These are phyloP conservation scores for Yamadazyma kanchanaburiensis DNA, from an alignment of 1,139 yeast species.

Conservation along the genomic window DNA sequence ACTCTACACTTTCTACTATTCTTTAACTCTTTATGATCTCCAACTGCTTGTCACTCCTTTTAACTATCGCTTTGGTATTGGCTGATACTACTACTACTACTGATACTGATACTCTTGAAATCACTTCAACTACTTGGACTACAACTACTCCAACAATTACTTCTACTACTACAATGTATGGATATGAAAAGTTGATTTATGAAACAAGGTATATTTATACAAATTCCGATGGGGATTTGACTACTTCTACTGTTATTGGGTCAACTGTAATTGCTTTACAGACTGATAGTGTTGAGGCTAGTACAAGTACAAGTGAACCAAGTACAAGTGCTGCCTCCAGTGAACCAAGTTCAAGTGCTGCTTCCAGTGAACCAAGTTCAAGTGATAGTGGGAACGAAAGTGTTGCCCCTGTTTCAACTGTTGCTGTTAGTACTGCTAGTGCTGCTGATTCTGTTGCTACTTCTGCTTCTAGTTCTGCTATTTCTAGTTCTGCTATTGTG, in stretches of 20 bases:
- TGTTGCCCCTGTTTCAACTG: neutral
- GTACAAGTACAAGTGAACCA: neutral
- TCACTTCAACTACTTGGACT: slow-evolving; percentile 18
- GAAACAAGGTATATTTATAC: slow-evolving; percentile 37
- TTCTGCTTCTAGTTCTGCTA: slow-evolving; percentile 7
- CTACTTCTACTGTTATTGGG: slow-evolving; percentile 29
- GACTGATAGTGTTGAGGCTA: slow-evolving; percentile 2
- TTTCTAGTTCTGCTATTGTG: slow-evolving; percentile 8
- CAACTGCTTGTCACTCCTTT: slow-evolving; percentile 17
- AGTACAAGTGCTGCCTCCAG: slow-evolving; percentile 1
- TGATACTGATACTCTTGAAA: slow-evolving; percentile 6
- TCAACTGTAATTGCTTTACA: slow-evolving; percentile 15
- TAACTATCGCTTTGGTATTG: slow-evolving; percentile 5
- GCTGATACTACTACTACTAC: slow-evolving; percentile 10
- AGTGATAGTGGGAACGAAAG: neutral
- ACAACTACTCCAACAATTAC: slow-evolving; percentile 29
- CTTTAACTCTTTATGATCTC: slow-evolving; percentile 8
- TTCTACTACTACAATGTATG: slow-evolving; percentile 29
- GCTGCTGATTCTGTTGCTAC: slow-evolving; percentile 3
- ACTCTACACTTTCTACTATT: neutral
- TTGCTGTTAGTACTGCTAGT: slow-evolving; percentile 5
- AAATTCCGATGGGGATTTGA: slow-evolving; percentile 26
- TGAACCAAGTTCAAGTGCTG: slow-evolving; percentile 1
- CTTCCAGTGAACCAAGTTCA: neutral
- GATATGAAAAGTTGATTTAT: slow-evolving; percentile 24